Evolutionary conservation across 2,329 filamentous ascomycete genomes (phyloP), one percentile per base, ranked within the genome.

Genomic region (Phialophora expanda): DNA sequence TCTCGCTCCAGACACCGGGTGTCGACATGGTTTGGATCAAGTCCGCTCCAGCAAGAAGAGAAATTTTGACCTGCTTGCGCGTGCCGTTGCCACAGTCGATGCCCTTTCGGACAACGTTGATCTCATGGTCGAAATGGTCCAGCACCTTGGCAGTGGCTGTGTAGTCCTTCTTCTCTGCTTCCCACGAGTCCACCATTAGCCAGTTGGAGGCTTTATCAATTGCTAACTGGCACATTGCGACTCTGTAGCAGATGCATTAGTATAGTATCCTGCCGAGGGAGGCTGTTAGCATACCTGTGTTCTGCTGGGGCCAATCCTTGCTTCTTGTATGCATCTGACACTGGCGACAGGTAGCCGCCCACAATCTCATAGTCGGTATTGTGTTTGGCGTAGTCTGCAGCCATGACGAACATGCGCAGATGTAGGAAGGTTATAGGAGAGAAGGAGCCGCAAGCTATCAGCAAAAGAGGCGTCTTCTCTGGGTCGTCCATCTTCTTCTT

Each of bases 111-210:
- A 92, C 86, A 26, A 86, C 85, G 76, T 97, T 97, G 76, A 97
- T 91, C 77, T 97, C 92, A 75, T 94, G 81, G 71, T 96, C 89
- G 73, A 97, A 95, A 78, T 97, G 94, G 75, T 96, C 92, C 56
- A 97, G 83, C 48, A 97, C 93, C 72, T 90, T 86, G 46, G 93
- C 94, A 0, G 94, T 98, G 17, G 93, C 92, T 68, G 92, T 89
- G 76, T 97, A 98, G 71, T 90, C 85, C 74, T 89, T 86, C 79
- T 96, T 88, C 73, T 90, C 82, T n/a, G 92, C 90, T 82, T 97
- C 93, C 89, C 91, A 96, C 0, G 90, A 88, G 76, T 96, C 92
- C 54, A 95, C 91, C 87, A 92, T 92, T 66, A 96, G 83, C 89
- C 90, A 93, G 72, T 87, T 87, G 58, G 89, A 89, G 59, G 90